Conservation (phyloP, 2,329 filamentous ascomycete species). For the Fusarium lyarnte region DNA sequence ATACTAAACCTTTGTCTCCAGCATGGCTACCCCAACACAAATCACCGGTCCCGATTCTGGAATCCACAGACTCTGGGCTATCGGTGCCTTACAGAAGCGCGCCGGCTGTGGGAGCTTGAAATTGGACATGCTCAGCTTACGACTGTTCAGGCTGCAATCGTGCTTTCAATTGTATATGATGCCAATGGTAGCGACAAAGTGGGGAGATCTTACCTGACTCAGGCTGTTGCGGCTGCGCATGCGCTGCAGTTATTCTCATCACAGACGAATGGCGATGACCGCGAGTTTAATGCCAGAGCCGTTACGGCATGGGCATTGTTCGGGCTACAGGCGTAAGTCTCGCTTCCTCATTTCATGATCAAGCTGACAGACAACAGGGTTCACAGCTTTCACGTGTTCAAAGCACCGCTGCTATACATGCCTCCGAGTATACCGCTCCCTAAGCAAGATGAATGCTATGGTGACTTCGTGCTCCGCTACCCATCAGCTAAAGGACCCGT, state of each 20-base stretch:
- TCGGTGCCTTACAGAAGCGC: neutral
- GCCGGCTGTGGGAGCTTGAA: neutral
- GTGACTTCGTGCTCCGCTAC: neutral
- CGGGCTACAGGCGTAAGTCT: neutral
- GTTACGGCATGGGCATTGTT: neutral
- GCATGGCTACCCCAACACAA: neutral
- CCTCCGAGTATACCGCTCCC: neutral
- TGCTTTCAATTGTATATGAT: neutral
- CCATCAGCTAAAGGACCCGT: neutral
- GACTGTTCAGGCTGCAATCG: neutral
- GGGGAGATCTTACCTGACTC: neutral
- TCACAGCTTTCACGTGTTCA: neutral
- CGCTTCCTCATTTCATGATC: fast-evolving
- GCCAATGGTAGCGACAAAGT: neutral
- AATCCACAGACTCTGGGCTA: neutral
- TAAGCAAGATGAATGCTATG: neutral
- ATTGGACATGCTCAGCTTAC: neutral
- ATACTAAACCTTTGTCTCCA: neutral
- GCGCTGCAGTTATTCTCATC: neutral
- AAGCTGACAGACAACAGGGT: neutral
- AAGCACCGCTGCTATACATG: neutral
- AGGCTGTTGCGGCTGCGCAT: neutral
- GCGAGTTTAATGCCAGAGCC: neutral
- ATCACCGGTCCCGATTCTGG: neutral
- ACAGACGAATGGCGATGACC: neutral